Percentiles rank a stretch among this genome's conserved stretches.
These are phyloP conservation scores for Sabuloglossum arenarium DNA, from an alignment of 495 filamentous ascomycete genomes.

Conservation along the genomic window DNA sequence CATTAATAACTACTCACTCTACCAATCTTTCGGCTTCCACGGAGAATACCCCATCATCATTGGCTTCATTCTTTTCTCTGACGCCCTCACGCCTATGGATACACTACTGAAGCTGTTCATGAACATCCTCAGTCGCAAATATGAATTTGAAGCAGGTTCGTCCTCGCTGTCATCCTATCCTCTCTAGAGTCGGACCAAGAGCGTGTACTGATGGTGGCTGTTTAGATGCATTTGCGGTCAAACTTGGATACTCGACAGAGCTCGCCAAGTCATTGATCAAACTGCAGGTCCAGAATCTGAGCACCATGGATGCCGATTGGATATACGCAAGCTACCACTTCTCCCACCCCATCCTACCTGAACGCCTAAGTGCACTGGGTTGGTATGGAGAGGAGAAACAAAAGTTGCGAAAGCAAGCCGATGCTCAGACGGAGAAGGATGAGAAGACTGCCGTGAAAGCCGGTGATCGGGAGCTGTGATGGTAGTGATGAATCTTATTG, in stretches of 20 bases:
- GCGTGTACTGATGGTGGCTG: neutral
- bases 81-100: conserved; percentile 79
- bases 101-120: conserved; percentile 79
- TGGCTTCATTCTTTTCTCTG: conserved; percentile 90
- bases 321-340: conserved; percentile 96
- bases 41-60: conserved; percentile 78
- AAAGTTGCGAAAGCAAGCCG: conserved; percentile 5
- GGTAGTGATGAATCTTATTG: no score
- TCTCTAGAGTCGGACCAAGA: neutral
- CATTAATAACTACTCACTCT: conserved; percentile 83
- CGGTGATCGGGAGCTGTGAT: conserved; percentile 35
- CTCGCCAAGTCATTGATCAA: conserved; percentile 80
- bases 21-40: conserved; percentile 75
- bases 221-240: conserved; percentile 58
- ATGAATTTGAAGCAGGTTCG: conserved; percentile 87
- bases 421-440: conserved; percentile 20
- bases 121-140: conserved; percentile 84
- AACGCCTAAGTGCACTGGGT: conserved; percentile 73
- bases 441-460: conserved; percentile 35
- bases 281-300: conserved; percentile 92
- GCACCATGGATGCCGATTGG: conserved; percentile 97
- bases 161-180: conserved; percentile 1
- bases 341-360: conserved; percentile 88
- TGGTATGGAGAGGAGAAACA: conserved; percentile 48
- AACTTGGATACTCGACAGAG: conserved; percentile 67